phyloP scores from a whole-genome alignment of 164 flowering plant species.

The Nymphaea thermarum region DNA sequence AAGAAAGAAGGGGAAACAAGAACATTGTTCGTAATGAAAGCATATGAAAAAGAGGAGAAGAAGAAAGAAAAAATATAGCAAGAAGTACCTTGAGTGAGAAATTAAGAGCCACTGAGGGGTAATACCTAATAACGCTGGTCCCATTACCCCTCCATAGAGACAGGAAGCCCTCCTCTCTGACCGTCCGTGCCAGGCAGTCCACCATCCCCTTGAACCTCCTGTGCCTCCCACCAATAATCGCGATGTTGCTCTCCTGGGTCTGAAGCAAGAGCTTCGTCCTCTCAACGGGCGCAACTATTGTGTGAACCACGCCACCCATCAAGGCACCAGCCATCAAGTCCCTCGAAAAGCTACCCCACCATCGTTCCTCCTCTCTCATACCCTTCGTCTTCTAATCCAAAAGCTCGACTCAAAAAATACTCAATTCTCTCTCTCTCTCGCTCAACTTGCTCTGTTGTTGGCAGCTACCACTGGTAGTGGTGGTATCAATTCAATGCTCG shows the following conservation, averaged over 20 bases:
- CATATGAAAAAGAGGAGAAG: not conserved
- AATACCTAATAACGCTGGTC: constrained; percentile 77
- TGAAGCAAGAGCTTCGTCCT: constrained; percentile 84
- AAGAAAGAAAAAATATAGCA: not conserved
- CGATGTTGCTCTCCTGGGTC: constrained; percentile 90
- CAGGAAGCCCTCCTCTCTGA: constrained; percentile 73
- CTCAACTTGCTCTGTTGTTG: too few species aligned
- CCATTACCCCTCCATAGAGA: constrained; percentile 98
- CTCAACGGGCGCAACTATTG: constrained; percentile 94
- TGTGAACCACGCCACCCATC: constrained; percentile 87
- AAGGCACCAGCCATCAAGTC: constrained; percentile 88
- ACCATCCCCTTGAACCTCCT: constrained; percentile 80
- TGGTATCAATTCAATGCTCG: not conserved
- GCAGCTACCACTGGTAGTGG: too few species aligned
- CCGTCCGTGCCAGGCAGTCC: constrained; percentile 65
- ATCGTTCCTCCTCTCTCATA: constrained; percentile 2
- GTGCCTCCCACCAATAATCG: constrained; percentile 49
- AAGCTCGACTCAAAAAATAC: not conserved
- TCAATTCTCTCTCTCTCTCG: not conserved
- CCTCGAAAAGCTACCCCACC: constrained; percentile 43
- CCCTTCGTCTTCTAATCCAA: constrained; percentile 7
- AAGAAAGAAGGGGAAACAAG: not conserved
- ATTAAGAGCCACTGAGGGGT: constrained; percentile 97
- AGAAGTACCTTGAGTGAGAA: constrained; percentile 85
- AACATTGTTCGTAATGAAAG: not conserved